Percentiles rank a stretch among this genome's conserved stretches.
Conservation (phyloP, 169 alveolate genomes). For the Plasmodium adleri region DNA sequence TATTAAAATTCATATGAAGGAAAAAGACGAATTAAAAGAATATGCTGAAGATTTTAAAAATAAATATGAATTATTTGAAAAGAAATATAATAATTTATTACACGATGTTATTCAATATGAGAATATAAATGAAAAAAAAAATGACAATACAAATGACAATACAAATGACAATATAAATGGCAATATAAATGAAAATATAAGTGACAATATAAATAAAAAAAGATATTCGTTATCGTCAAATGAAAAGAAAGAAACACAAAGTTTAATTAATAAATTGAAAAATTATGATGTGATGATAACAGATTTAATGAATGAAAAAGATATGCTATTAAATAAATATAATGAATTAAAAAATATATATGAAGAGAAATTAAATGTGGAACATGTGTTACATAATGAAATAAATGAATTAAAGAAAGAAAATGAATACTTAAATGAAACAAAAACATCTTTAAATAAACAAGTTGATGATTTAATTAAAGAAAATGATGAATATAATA, state of each 20-base stretch:
- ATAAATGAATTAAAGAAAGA: constrained; percentile 34
- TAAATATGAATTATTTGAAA: constrained; percentile 51
- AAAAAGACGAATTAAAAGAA: constrained; percentile 45
- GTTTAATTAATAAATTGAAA: constrained; percentile 25
- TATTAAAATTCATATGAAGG: constrained; percentile 39
- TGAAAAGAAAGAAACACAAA: constrained; percentile 36
- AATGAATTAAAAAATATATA: constrained; percentile 42
- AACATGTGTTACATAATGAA: constrained; percentile 36
- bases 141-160: neutral
- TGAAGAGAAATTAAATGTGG: constrained; percentile 43
- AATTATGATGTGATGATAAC: constrained; percentile 62
- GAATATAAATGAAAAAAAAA: constrained; percentile 17
- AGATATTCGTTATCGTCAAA: constrained; percentile 10
- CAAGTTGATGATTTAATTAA: constrained; percentile 31
- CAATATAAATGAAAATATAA: constrained; percentile 14
- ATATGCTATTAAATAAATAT: constrained; percentile 41
- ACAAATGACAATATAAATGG: constrained; percentile 23
- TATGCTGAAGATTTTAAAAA: constrained; percentile 37
- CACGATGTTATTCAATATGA: constrained; percentile 27
- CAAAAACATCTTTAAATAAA: constrained; percentile 22
- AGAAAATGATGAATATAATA: constrained; percentile 62
- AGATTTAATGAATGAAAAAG: constrained; percentile 51
- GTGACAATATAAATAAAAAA: constrained; percentile 21
- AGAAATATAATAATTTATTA: constrained; percentile 31
- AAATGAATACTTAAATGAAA: constrained; percentile 33